phyloP scores from a whole-genome alignment of 257 asterid species.

The Solanum arcanum region DNA sequence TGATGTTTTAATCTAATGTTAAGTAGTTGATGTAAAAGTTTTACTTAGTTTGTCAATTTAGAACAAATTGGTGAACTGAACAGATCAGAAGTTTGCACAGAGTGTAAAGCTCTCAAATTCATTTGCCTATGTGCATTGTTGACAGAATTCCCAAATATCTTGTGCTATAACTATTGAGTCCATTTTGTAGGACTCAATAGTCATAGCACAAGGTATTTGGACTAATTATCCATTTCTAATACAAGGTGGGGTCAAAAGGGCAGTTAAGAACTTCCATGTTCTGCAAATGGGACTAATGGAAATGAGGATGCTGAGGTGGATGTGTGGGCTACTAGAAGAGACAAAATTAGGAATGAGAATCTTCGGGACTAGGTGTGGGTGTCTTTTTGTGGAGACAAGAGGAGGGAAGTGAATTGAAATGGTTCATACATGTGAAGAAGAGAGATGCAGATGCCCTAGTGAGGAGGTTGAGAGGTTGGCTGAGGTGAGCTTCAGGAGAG shows the following conservation, averaged over 20 bases:
- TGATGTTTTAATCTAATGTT: neutral
- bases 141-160: neutral
- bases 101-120: neutral
- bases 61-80: neutral
- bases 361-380: neutral
- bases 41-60: neutral
- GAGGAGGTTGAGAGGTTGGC: neutral
- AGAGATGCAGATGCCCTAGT: neutral
- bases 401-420: neutral
- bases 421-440: neutral
- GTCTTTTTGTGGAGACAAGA: neutral
- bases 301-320: neutral
- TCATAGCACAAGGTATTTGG: too few relatives aligned
- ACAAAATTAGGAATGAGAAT: neutral
- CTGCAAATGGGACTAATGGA: neutral
- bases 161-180: neutral
- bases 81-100: neutral
- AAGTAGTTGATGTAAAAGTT: neutral
- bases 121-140: neutral
- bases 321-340: neutral
- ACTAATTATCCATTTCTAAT: neutral
- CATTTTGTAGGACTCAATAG: neutral
- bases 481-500: neutral
- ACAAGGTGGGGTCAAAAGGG: neutral
- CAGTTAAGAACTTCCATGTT: neutral